Percentiles rank a stretch among this genome's conserved stretches.
These are phyloP conservation scores for Botrytis tulipae DNA, from an alignment of 2,329 filamentous ascomycete species.

Conservation along the genomic window DNA sequence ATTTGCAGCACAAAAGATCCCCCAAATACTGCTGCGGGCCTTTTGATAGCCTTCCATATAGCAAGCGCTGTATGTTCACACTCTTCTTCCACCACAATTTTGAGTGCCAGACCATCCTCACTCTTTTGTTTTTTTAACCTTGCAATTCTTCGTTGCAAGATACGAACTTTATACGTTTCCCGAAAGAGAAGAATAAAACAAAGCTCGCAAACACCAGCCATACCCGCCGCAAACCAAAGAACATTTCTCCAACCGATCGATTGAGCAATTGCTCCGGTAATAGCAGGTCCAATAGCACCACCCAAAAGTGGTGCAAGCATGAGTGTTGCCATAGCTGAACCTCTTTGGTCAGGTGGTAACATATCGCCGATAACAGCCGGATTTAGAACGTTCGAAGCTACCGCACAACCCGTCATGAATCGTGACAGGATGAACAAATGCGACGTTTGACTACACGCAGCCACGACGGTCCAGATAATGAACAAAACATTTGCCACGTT, in stretches of 20 bases:
- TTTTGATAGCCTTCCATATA: slow-evolving; percentile 39
- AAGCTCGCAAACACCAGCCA: slow-evolving; percentile 44
- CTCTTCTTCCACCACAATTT: neutral
- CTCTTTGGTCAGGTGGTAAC: slow-evolving; percentile 47
- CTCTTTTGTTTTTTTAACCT: slow-evolving; percentile 35
- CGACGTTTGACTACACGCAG: slow-evolving; percentile 43
- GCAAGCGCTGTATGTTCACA: slow-evolving; percentile 38
- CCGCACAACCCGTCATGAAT: slow-evolving; percentile 38
- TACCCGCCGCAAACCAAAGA: slow-evolving; percentile 48
- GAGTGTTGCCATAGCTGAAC: slow-evolving; percentile 41
- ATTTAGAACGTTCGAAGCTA: slow-evolving; percentile 40
- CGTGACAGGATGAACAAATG: slow-evolving; percentile 44
- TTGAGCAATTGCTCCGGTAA: slow-evolving; percentile 44
- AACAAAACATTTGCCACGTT: slow-evolving; percentile 49
- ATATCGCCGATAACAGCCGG: slow-evolving; percentile 48
- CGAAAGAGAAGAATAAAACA: slow-evolving; percentile 45
- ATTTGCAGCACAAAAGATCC: slow-evolving; percentile 52
- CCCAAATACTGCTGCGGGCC: slow-evolving; percentile 44
- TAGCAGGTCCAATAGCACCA: slow-evolving; percentile 38
- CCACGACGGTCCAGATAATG: slow-evolving; percentile 50
- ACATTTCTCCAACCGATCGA: slow-evolving; percentile 51
- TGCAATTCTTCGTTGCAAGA: slow-evolving; percentile 47
- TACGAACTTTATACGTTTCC: slow-evolving; percentile 61
- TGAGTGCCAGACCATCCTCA: neutral
- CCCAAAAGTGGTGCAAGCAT: slow-evolving; percentile 39